Evolutionary conservation across 306 rosid genomes (phyloP).

Genomic region (Quercus ilex): DNA sequence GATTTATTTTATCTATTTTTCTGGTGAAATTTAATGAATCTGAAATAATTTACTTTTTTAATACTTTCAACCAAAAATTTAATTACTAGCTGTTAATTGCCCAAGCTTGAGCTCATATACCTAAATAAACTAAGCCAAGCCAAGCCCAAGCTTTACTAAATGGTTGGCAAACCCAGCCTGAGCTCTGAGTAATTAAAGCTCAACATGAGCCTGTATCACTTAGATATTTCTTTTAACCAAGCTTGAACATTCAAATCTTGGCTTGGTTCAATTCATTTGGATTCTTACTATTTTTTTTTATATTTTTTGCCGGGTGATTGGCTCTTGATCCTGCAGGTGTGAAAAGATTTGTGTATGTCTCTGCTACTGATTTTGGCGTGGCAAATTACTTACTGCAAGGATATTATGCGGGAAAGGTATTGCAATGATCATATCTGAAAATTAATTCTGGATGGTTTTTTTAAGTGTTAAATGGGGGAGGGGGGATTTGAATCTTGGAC

Average conservation of each 20-base stretch:
- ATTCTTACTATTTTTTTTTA: neutral
- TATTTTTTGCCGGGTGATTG: slow-evolving; percentile 15
- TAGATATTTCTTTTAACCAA: too few relatives aligned
- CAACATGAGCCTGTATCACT: neutral
- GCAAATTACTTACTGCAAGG: slow-evolving; percentile 73
- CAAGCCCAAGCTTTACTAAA: neutral
- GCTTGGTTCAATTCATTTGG: neutral
- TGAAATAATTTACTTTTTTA: neutral
- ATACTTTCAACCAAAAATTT: neutral
- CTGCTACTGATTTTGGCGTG: slow-evolving; percentile 94
- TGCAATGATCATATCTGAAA: slow-evolving; percentile 7
- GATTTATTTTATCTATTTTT: too few relatives aligned
- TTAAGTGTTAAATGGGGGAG: too few relatives aligned
- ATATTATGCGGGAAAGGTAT: slow-evolving; percentile 96
- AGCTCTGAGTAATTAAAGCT: neutral
- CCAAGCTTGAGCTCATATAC: neutral
- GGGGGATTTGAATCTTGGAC: too few relatives aligned
- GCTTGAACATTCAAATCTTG: neutral
- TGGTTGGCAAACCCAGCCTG: neutral
- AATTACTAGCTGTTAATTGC: neutral
- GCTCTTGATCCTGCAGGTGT: slow-evolving; percentile 56
- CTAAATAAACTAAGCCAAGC: neutral
- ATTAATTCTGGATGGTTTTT: neutral
- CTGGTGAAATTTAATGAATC: too few relatives aligned
- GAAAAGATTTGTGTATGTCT: slow-evolving; percentile 83